phyloP scores from a whole-genome alignment of 768 basidiomycete species.

The Leccinum fibrillosum region DNA sequence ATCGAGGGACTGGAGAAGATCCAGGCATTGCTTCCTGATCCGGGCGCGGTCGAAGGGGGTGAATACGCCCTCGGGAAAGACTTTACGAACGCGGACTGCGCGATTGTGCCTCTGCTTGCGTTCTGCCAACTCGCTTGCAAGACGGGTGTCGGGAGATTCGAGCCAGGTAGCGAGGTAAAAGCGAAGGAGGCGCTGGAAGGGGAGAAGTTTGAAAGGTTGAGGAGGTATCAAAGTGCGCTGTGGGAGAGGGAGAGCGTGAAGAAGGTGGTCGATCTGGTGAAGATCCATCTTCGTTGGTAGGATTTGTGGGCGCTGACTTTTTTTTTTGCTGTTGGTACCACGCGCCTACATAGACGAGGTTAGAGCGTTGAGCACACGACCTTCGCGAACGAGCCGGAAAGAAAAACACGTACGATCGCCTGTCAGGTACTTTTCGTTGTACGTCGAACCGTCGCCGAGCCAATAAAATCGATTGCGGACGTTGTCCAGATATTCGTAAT shows the following conservation, averaged over 20 bases:
- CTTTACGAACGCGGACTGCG: constrained; percentile 60
- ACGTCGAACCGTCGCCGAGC: constrained; percentile 56
- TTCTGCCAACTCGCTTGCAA: constrained; percentile 38
- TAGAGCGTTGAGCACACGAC: constrained; percentile 34
- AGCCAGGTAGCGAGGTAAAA: constrained; percentile 44
- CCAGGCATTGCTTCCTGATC: constrained; percentile 21
- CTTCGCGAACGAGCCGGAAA: constrained; percentile 33
- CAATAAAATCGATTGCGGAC: constrained; percentile 51
- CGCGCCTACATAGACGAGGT: neutral
- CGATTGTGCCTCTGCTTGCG: constrained; percentile 47
- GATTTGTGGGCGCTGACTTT: neutral
- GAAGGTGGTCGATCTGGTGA: constrained; percentile 9
- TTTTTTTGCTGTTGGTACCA: constrained; percentile 7
- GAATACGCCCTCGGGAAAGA: constrained; percentile 37
- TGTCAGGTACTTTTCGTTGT: constrained; percentile 46
- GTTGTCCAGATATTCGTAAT: constrained; percentile 45
- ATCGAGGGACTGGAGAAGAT: constrained; percentile 3
- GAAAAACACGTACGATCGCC: constrained; percentile 34
- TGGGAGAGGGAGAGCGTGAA: constrained; percentile 34
- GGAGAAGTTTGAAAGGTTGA: constrained; percentile 45
- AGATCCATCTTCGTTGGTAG: neutral
- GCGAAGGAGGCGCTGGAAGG: constrained; percentile 39
- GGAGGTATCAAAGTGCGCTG: constrained; percentile 45
- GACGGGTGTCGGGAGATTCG: constrained; percentile 49
- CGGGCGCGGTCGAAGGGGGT: constrained; percentile 40